Conservation (phyloP, 75 land plant genomes). For the Pseudotsuga menziesii region DNA sequence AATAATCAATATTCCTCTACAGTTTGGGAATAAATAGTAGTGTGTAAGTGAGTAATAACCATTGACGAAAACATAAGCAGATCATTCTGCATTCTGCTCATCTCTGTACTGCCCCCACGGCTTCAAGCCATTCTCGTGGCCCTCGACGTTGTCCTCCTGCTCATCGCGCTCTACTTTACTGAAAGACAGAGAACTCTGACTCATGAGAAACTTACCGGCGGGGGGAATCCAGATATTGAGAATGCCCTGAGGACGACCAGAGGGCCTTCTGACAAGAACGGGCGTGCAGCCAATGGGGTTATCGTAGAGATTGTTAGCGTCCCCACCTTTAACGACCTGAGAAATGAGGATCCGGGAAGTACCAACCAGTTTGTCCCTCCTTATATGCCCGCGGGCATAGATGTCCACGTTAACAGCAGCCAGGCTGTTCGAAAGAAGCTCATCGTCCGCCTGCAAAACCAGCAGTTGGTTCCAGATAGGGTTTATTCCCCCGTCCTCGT, state of each 20-base stretch:
- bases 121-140: too few relatives aligned
- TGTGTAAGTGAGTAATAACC: too few relatives aligned
- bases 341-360: neutral
- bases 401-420: constrained; percentile 11
- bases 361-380: neutral
- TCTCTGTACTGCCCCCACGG: too few relatives aligned
- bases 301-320: constrained; percentile 11
- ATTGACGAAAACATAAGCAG: too few relatives aligned
- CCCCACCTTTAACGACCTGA: constrained; percentile 9
- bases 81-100: too few relatives aligned
- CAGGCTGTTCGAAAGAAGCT: neutral
- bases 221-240: constrained; percentile 38
- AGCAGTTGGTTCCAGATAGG: constrained; percentile 19
- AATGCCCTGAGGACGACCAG: constrained; percentile 37
- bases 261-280: constrained; percentile 27
- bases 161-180: neutral
- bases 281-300: constrained; percentile 29
- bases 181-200: constrained; percentile 17
- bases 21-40: too few relatives aligned
- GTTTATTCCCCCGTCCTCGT: constrained; percentile 9
- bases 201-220: constrained; percentile 24
- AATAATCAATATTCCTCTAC: too few relatives aligned
- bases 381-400: neutral
- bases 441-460: constrained; percentile 5
- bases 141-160: too few relatives aligned